These are phyloP conservation scores for Terana coerulea DNA, from an alignment of 768 basidiomycete species.

Conservation along the genomic window DNA sequence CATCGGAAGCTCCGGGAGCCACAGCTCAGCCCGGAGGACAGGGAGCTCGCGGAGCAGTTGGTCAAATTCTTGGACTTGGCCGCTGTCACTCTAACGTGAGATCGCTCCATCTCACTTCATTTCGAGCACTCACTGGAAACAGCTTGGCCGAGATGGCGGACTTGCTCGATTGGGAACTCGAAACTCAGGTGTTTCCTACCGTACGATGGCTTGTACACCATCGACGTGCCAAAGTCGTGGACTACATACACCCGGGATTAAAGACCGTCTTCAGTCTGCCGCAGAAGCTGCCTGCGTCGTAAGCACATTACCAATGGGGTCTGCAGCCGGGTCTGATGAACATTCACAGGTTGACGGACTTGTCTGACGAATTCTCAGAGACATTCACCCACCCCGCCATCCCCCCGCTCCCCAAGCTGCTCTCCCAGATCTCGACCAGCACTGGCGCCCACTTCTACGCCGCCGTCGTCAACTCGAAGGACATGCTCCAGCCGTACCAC, in stretches of 20 bases:
- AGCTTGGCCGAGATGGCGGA: constrained; percentile 79
- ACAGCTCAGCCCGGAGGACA: constrained; percentile 61
- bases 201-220: constrained; percentile 92
- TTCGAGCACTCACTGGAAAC: not conserved
- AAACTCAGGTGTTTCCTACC: constrained; percentile 82
- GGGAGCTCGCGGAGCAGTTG: constrained; percentile 64
- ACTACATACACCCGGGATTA: constrained; percentile 73
- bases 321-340: too few relatives aligned
- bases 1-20: constrained; percentile 57
- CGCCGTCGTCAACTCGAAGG: constrained; percentile 67
- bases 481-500: constrained; percentile 65
- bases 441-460: constrained; percentile 77
- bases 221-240: constrained; percentile 84
- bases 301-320: too few relatives aligned
- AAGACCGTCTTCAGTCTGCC: constrained; percentile 82
- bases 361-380: constrained; percentile 57
- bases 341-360: constrained; percentile 46
- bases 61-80: constrained; percentile 73
- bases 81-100: constrained; percentile 74
- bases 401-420: constrained; percentile 68
- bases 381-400: constrained; percentile 57
- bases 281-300: constrained; percentile 58
- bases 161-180: constrained; percentile 78
- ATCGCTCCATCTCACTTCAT: constrained; percentile 12
- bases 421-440: constrained; percentile 71